These are phyloP conservation scores for Pulveroboletus sp. DNA, from an alignment of 1,284 basidiomycete genomes.

Conservation along the genomic window DNA sequence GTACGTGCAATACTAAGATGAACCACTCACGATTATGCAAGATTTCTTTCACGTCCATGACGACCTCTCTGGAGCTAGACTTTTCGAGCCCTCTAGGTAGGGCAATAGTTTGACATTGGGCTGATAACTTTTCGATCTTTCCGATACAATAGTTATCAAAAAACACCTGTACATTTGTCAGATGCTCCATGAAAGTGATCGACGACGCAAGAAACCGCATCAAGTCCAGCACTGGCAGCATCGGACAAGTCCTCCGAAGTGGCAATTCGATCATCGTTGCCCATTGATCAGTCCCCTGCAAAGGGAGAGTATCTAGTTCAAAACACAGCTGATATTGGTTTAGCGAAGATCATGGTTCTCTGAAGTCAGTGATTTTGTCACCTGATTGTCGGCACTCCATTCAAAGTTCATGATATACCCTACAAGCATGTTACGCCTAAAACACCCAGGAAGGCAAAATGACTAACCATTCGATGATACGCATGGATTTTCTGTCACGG, in stretches of 20 bases:
- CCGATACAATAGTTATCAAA: background rate
- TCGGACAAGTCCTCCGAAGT: background rate
- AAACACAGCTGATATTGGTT: background rate
- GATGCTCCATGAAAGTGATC: slow-evolving; percentile 3
- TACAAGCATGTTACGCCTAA: background rate
- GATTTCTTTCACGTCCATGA: no score
- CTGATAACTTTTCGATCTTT: background rate
- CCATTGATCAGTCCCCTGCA: background rate
- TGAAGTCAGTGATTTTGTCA: background rate
- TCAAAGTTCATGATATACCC: background rate
- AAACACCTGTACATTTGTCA: background rate
- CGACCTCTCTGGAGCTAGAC: no score
- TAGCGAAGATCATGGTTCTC: no score
- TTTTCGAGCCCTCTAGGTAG: background rate
- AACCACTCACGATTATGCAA: no score
- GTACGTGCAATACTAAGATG: no score
- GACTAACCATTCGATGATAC: slow-evolving; percentile 10
- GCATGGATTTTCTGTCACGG: slow-evolving; percentile 7
- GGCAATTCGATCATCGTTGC: slow-evolving; percentile 4
- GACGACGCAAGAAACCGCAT: slow-evolving; percentile 8
- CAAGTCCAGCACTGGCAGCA: background rate
- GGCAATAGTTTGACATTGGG: background rate
- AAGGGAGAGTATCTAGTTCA: background rate
- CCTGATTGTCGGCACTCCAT: slow-evolving; percentile 4
- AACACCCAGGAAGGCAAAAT: no score